Base-by-base conservation (phyloP, 164 flowering plant genomes). In the Chimonanthus praecox region DNA sequence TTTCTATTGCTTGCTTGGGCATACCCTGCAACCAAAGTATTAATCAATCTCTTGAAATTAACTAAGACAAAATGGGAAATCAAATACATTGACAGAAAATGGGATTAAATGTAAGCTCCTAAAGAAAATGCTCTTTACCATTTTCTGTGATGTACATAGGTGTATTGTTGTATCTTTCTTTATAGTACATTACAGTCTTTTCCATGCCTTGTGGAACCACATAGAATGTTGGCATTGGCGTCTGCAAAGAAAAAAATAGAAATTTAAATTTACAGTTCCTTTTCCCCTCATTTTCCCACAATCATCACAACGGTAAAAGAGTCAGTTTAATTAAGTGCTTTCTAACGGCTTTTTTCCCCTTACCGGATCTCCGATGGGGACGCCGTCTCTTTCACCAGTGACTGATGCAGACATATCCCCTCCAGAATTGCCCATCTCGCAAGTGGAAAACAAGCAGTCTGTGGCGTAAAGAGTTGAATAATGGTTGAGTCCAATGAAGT, bases 401-500 rank as follows among this genome's bases (percentile, higher is more conserved):
- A 21, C 47, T 10, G 18, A 45, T 6, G 64, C 71, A 49, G 64
- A 66, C n/a, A 33, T 2, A 0, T 73, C 73, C 5, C 54, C 64
- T 43, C 48, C 44, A 13, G 49, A 49, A 0, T 10, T 13, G 10
- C 13, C 49, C 3, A 21, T 48, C 1, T 3, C 10, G 58, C 77
- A 76, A 46, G 68, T 58, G 45, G 72, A 79, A 49, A 58, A 67
- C 49, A 73, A 11, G 67, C 82, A 79, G 45, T 79, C 79, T 58
- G 70, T 78, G 1, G 73, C 84, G 5, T 74, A 74, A 13, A 67
- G 50, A 18, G 60, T 74, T 44, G 76, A 54, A 44, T 74, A 74
- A 58, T 74, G 76, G 71, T 74, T 74, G 47, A 85, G 51, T 15
- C 85, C 87, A 18, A 85, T 76, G 67, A 85, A 85, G 60, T 85